A percentile compares a stretch with the other conserved stretches of the same genome.
phyloP scores from a whole-genome alignment of 208 protist species.

The Herpetomonas muscarum region DNA sequence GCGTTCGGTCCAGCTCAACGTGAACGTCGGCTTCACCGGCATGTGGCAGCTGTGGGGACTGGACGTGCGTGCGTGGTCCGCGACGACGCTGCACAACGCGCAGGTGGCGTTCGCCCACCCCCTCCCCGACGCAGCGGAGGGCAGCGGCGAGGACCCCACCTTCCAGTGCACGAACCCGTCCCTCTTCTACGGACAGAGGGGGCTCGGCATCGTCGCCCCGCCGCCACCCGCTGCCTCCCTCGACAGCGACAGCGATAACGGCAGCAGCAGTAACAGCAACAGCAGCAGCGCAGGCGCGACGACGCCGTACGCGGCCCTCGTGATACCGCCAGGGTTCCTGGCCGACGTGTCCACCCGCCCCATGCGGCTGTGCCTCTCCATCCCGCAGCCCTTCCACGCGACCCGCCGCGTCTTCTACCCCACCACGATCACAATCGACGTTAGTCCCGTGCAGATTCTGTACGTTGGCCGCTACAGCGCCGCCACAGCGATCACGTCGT shows the following conservation, averaged over 20 bases:
- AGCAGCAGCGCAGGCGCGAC: not conserved
- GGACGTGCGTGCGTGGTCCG: constrained; percentile 49
- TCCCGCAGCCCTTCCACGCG: constrained; percentile 49
- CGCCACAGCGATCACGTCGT: not conserved
- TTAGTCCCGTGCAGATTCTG: constrained; percentile 38
- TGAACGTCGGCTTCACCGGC: constrained; percentile 59
- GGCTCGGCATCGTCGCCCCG: constrained; percentile 16
- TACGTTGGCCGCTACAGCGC: constrained; percentile 57
- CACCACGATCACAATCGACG: constrained; percentile 33
- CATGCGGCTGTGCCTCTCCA: constrained; percentile 72
- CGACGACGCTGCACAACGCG: constrained; percentile 36
- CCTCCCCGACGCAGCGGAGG: constrained; percentile 28
- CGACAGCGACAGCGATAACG: not conserved
- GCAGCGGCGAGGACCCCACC: constrained; percentile 26
- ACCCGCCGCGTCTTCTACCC: constrained; percentile 31
- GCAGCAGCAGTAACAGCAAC: not conserved
- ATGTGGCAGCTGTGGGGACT: constrained; percentile 55
- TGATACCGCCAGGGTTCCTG: constrained; percentile 57
- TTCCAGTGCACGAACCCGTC: constrained; percentile 46
- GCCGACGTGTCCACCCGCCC: constrained; percentile 30
- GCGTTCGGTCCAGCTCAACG: constrained; percentile 32
- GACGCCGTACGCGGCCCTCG: constrained; percentile 18
- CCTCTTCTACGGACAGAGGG: constrained; percentile 52
- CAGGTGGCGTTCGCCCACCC: constrained; percentile 41
- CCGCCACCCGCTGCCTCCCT: not conserved